These are phyloP conservation scores for Cladophialophora bantiana DNA, from an alignment of 2,329 filamentous ascomycete genomes.

Conservation along the genomic window DNA sequence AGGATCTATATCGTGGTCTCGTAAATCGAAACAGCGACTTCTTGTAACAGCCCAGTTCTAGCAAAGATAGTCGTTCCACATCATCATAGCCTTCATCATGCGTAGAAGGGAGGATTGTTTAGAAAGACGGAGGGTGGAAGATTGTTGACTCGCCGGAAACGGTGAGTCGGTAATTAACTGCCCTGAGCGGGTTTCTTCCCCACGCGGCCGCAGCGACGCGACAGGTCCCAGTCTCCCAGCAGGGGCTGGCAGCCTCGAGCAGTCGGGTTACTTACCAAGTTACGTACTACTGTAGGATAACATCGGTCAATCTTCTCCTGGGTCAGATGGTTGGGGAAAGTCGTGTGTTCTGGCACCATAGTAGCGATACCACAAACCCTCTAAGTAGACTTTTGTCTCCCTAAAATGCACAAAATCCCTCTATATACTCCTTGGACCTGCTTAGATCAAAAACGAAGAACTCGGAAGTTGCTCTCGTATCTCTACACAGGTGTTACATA, in stretches of 20 bases:
- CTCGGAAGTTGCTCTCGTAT: neutral
- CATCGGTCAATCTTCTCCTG: no score
- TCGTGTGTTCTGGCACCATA: no score
- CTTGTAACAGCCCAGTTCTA: neutral
- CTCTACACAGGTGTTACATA: conserved; percentile 28
- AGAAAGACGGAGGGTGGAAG: neutral
- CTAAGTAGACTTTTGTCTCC: no score
- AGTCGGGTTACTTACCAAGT: no score
- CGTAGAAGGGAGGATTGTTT: conserved; percentile 5
- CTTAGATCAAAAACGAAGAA: conserved; percentile 11
- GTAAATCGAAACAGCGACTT: neutral
- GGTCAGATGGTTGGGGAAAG: no score
- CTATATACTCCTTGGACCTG: neutral
- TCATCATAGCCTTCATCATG: conserved; percentile 10
- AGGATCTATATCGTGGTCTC: neutral
- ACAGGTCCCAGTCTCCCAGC: neutral
- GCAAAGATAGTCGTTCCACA: neutral
- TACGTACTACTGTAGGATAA: no score
- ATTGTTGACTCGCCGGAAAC: conserved; percentile 20
- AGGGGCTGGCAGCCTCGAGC: neutral
- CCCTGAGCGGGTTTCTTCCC: conserved; percentile 13
- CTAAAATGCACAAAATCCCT: neutral
- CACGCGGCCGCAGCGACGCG: neutral
- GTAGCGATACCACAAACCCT: no score
- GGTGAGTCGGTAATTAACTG: conserved; percentile 23